Evolutionary conservation across 164 flowering plant genomes (phyloP).

Genomic region (Magnolia officinalis): DNA sequence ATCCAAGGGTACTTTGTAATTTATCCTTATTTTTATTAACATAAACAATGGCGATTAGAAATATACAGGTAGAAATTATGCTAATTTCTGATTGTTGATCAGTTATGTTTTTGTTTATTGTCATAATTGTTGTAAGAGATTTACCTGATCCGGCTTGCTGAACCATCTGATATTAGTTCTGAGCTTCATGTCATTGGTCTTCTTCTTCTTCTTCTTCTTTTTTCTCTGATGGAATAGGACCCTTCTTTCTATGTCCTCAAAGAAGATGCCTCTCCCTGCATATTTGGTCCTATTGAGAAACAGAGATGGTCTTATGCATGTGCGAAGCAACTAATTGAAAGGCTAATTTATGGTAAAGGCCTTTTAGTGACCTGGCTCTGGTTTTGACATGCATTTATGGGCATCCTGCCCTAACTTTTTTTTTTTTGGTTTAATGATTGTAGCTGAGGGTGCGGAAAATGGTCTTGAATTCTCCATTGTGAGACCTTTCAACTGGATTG

Average conservation of each 20-base stretch:
- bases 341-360: conserved; percentile 35
- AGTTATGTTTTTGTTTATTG: not conserved
- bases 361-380: not conserved
- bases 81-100: not conserved
- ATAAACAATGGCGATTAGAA: too few species aligned
- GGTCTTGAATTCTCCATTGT: conserved; percentile 61
- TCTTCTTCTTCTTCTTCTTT: too few species aligned
- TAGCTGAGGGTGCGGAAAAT: conserved; percentile 61
- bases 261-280: conserved; percentile 49
- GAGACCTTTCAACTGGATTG: conserved; percentile 69
- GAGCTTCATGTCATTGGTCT: not conserved
- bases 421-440: not conserved
- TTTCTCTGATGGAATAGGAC: conserved; percentile 24
- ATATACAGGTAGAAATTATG: not conserved
- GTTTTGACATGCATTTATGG: not conserved
- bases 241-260: conserved; percentile 32
- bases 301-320: conserved; percentile 57
- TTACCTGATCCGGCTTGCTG: not conserved
- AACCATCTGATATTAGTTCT: not conserved
- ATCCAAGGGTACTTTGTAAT: too few species aligned
- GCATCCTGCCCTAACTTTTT: not conserved
- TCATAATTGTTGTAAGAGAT: not conserved
- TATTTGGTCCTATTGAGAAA: conserved; percentile 49
- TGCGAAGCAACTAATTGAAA: conserved; percentile 49
- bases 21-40: too few species aligned